Conservation (phyloP, 331 rosid species). For the Rosa hybrid region DNA sequence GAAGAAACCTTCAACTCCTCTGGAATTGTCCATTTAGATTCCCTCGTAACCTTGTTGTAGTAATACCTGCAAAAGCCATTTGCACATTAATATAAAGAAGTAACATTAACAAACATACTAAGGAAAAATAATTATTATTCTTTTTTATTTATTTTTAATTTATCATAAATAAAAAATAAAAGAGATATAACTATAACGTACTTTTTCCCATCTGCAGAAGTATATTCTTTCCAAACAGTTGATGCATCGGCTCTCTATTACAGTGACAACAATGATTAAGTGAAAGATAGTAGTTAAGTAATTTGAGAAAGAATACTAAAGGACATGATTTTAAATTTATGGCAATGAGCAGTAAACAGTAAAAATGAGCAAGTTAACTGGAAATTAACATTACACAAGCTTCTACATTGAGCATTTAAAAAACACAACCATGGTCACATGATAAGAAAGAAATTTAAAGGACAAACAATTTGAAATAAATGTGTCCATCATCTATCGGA, state of each 20-base stretch:
- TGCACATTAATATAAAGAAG: conserved; percentile 10
- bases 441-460: background rate
- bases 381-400: background rate
- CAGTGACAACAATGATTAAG: conserved; percentile 29
- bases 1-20: conserved; percentile 85
- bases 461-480: conserved; percentile 14
- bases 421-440: conserved; percentile 4
- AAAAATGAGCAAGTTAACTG: background rate
- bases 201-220: conserved; percentile 95
- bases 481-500: background rate
- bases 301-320: background rate
- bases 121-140: background rate
- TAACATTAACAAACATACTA: background rate
- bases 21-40: conserved; percentile 96
- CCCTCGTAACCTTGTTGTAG: conserved; percentile 89
- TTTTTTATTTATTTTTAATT: background rate
- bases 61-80: conserved; percentile 69
- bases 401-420: conserved; percentile 7
- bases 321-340: background rate
- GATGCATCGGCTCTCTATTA: conserved; percentile 99
- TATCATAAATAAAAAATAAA: background rate
- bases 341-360: background rate
- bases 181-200: conserved; percentile 37
- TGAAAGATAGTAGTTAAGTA: background rate
- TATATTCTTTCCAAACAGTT: conserved; percentile 98